A percentile compares a stretch with the other conserved stretches of the same genome.
Conservation (phyloP, 2,329 filamentous ascomycete genomes). For the Bipolaris bicolor region DNA sequence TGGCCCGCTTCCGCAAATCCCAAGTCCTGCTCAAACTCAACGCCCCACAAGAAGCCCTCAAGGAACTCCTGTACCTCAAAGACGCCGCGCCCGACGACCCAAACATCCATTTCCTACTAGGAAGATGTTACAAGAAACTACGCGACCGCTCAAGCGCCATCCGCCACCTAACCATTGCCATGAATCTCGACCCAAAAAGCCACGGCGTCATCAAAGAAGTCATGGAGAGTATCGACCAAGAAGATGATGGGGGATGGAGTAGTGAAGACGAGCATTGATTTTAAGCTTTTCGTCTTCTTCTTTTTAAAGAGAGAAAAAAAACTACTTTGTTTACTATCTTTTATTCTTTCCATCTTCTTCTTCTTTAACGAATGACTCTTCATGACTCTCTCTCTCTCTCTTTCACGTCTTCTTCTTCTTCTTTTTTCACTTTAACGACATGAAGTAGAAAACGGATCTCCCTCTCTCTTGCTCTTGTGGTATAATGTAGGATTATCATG, state of each 20-base stretch:
- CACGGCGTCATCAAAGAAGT: slow-evolving; percentile 94
- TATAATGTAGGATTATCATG: no score
- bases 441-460: no score
- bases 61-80: slow-evolving; percentile 85
- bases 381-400: not conserved
- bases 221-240: slow-evolving; percentile 88
- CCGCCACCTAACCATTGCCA: slow-evolving; percentile 88
- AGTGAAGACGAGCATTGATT: slow-evolving; percentile 42
- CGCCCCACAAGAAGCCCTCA: slow-evolving; percentile 72
- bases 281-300: not conserved
- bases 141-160: slow-evolving; percentile 75
- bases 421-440: no score
- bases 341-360: not conserved
- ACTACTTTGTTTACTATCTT: not conserved
- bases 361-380: not conserved
- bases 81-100: slow-evolving; percentile 93
- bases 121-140: slow-evolving; percentile 70
- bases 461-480: no score
- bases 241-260: slow-evolving; percentile 56
- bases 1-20: slow-evolving; percentile 93
- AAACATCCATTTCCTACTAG: slow-evolving; percentile 93
- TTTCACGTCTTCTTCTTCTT: no score
- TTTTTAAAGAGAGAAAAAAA: not conserved
- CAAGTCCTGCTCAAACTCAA: slow-evolving; percentile 80
- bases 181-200: slow-evolving; percentile 96